Conservation (phyloP, 192 early-diverging fungal species). For the Gamsiella multidivaricata region DNA sequence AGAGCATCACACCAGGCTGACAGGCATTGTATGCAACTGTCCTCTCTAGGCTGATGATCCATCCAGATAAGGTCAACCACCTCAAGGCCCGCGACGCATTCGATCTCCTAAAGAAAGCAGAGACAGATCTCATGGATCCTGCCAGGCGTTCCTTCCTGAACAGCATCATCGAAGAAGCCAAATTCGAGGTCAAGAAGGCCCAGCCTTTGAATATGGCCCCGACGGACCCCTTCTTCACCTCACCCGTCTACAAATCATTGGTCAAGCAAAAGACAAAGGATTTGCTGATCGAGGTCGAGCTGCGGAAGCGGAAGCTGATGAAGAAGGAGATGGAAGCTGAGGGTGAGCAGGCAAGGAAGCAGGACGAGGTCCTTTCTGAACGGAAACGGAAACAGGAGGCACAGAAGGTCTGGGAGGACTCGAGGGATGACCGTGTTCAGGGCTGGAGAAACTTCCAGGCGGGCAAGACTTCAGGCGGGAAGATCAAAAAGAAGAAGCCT, state of each 20-base stretch:
- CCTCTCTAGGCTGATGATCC: constrained; percentile 61
- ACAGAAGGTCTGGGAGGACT: constrained; percentile 67
- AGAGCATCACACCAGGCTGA: too few relatives aligned
- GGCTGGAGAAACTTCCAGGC: constrained; percentile 72
- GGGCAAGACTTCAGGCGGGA: constrained; percentile 50
- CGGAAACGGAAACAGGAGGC: constrained; percentile 67
- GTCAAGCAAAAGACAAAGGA: constrained; percentile 65
- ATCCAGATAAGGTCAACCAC: constrained; percentile 71
- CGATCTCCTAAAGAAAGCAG: constrained; percentile 67
- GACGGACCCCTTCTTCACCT: constrained; percentile 56
- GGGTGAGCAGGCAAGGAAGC: constrained; percentile 59
- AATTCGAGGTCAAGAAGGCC: constrained; percentile 57
- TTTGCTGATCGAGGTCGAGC: constrained; percentile 63
- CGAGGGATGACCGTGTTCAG: constrained; percentile 65
- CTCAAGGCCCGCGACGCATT: constrained; percentile 65
- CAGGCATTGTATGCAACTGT: neutral
- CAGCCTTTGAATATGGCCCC: constrained; percentile 49
- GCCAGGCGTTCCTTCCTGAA: constrained; percentile 55
- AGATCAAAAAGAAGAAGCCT: constrained; percentile 64
- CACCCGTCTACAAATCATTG: constrained; percentile 53
- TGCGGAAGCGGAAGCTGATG: constrained; percentile 59
- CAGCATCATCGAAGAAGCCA: constrained; percentile 67
- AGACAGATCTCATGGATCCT: constrained; percentile 65
- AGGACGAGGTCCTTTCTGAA: constrained; percentile 63
- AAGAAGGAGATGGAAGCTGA: constrained; percentile 70